Percentiles rank a stretch among this genome's conserved stretches.
These are phyloP conservation scores for Cladosporium austrohemisphaericum DNA, from an alignment of 2,329 filamentous ascomycete species.

Conservation along the genomic window DNA sequence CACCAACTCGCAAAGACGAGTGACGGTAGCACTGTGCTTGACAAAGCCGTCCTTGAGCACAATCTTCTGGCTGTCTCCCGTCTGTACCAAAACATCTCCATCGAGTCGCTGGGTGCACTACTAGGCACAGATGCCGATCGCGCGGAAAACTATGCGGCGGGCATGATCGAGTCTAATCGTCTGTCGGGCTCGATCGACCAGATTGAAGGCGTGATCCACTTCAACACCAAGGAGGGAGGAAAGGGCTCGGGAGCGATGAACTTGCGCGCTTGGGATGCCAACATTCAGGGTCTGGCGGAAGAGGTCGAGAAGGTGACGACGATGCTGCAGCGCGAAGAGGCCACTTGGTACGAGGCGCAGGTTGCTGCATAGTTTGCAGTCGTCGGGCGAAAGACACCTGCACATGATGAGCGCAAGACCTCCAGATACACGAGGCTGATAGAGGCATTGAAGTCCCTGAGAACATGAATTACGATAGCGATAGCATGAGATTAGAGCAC, in stretches of 20 bases:
- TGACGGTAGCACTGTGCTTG: constrained; percentile 88
- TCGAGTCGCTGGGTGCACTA: constrained; percentile 68
- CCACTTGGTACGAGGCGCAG: constrained; percentile 50
- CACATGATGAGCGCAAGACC: too few species aligned
- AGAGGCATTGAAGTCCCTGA: neutral
- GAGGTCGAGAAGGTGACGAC: constrained; percentile 85
- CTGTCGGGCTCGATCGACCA: constrained; percentile 89
- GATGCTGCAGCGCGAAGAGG: constrained; percentile 74
- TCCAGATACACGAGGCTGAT: too few species aligned
- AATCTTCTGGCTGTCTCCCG: constrained; percentile 81
- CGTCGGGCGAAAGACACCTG: constrained; percentile 17
- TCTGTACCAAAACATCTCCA: constrained; percentile 50
- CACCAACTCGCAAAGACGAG: constrained; percentile 88
- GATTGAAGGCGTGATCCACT: constrained; percentile 82
- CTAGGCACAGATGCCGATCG: constrained; percentile 74
- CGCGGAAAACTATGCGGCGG: constrained; percentile 85
- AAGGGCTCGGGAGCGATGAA: constrained; percentile 52
- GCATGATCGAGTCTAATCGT: constrained; percentile 93
- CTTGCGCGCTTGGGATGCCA: constrained; percentile 81
- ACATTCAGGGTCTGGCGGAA: constrained; percentile 80
- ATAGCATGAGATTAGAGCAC: neutral
- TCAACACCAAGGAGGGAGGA: constrained; percentile 61
- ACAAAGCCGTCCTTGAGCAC: constrained; percentile 91
- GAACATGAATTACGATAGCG: constrained; percentile 12
- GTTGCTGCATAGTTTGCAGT: constrained; percentile 26